These are phyloP conservation scores for Cystobasidium ongulense DNA, from an alignment of 768 basidiomycete genomes.

Conservation along the genomic window DNA sequence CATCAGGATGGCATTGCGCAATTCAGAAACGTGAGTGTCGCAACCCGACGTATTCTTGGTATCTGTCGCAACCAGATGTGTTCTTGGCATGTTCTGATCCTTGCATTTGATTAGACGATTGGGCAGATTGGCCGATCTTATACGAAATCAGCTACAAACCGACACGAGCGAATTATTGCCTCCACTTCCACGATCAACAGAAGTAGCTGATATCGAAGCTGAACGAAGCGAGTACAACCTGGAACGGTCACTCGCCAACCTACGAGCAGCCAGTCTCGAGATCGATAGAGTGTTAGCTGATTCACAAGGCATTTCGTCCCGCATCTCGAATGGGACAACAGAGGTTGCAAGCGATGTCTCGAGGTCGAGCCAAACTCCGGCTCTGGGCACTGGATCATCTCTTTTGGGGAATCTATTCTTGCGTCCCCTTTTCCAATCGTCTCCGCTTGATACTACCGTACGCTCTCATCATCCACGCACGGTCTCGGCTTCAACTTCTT, in stretches of 20 bases:
- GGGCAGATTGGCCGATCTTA: not conserved
- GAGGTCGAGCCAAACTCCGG: not conserved
- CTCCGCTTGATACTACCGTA: too few relatives aligned
- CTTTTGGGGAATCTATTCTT: not conserved
- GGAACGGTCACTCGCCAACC: not conserved
- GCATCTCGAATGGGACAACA: not conserved
- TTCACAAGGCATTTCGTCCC: not conserved
- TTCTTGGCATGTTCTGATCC: not conserved
- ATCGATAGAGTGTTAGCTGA: conserved; percentile 5
- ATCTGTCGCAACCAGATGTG: not conserved
- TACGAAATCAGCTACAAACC: not conserved
- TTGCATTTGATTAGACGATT: not conserved
- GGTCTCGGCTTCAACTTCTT: too few relatives aligned
- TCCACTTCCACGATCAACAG: not conserved
- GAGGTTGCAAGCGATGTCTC: not conserved
- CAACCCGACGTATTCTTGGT: not conserved
- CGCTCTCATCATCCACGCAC: too few relatives aligned
- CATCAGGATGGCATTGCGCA: not conserved
- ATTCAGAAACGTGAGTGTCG: conserved; percentile 16
- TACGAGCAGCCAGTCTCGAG: conserved; percentile 7
- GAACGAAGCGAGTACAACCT: not conserved
- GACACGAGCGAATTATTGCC: not conserved
- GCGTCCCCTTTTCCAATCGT: too few relatives aligned
- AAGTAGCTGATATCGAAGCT: not conserved
- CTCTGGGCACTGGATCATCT: not conserved